phyloP scores from a whole-genome alignment of 1,284 basidiomycete species.

The Butyriboletus regius region DNA sequence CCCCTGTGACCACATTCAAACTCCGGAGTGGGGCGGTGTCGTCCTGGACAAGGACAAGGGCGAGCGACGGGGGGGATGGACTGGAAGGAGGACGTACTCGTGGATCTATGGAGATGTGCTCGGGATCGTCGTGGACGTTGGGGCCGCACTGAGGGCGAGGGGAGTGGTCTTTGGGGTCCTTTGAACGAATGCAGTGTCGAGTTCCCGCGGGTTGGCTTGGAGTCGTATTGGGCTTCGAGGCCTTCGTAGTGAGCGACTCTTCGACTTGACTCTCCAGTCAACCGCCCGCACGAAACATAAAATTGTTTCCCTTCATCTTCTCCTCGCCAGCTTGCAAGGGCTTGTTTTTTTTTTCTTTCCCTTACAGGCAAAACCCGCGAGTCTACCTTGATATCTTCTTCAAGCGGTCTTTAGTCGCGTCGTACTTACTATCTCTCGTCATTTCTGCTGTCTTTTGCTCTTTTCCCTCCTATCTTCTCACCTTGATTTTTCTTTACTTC shows the following conservation, averaged over 20 bases:
- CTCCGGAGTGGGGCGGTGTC: slow-evolving; percentile 20
- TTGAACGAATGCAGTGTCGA: slow-evolving; percentile 18
- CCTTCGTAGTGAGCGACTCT: slow-evolving; percentile 29
- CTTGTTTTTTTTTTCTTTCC: slow-evolving; percentile 17
- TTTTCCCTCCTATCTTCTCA: slow-evolving; percentile 26
- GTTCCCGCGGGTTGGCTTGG: slow-evolving; percentile 27
- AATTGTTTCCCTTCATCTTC: slow-evolving; percentile 23
- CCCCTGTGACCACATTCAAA: slow-evolving; percentile 28
- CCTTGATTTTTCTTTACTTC: slow-evolving; percentile 30
- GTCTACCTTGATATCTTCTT: slow-evolving; percentile 16
- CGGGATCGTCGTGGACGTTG: neutral
- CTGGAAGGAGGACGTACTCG: neutral
- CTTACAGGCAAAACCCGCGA: slow-evolving; percentile 18
- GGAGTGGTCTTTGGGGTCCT: slow-evolving; percentile 16
- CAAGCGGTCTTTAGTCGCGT: slow-evolving; percentile 29
- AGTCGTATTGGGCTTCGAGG: slow-evolving; percentile 24
- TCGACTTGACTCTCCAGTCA: slow-evolving; percentile 25
- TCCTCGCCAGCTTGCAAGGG: slow-evolving; percentile 24
- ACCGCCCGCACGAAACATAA: slow-evolving; percentile 28
- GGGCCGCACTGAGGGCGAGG: neutral
- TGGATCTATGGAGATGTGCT: neutral
- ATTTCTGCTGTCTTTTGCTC: slow-evolving; percentile 31
- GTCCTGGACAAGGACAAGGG: slow-evolving; percentile 1
- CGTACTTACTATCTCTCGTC: slow-evolving; percentile 34
- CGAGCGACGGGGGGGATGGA: neutral